Conservation (phyloP, 1,139 yeast genomes). For the Protomyces macrosporus region DNA sequence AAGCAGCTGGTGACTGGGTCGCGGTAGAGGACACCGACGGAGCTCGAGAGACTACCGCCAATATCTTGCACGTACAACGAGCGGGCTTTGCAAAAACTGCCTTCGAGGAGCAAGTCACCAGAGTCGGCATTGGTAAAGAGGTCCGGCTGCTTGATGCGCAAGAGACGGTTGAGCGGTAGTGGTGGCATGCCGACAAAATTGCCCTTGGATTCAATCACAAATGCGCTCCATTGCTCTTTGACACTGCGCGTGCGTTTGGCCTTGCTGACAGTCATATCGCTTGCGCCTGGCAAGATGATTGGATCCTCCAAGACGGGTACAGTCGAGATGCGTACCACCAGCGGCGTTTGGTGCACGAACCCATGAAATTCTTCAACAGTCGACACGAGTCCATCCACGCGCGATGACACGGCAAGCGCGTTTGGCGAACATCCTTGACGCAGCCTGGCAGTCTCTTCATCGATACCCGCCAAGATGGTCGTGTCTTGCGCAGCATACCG, state of each 20-base stretch:
- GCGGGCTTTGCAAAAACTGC: neutral
- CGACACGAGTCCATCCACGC: neutral
- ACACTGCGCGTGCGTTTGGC: neutral
- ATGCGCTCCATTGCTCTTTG: slow-evolving; percentile 1
- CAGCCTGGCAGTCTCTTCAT: neutral
- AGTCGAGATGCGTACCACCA: slow-evolving; percentile 12
- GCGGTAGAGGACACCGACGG: slow-evolving; percentile 9
- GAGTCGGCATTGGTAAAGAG: slow-evolving; percentile 1
- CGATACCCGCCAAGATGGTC: neutral
- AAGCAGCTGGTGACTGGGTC: slow-evolving; percentile 3
- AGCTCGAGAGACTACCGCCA: neutral
- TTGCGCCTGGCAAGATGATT: neutral
- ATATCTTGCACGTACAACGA: slow-evolving; percentile 9
- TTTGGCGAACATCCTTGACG: slow-evolving; percentile 2
- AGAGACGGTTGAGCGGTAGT: slow-evolving; percentile 7
- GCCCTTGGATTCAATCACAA: neutral
- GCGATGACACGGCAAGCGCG: slow-evolving; percentile 9
- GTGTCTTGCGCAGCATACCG: neutral
- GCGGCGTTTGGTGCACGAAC: slow-evolving; percentile 12
- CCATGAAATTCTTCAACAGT: slow-evolving; percentile 15
- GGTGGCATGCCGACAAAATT: neutral
- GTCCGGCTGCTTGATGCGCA: neutral
- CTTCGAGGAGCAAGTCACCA: slow-evolving; percentile 17
- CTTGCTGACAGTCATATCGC: neutral
- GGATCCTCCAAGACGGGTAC: slow-evolving; percentile 5